A percentile compares a stretch with the other conserved stretches of the same genome.
Evolutionary conservation across 2,329 filamentous ascomycete genomes (phyloP).

Genomic region (Pyrenophora graminea): DNA sequence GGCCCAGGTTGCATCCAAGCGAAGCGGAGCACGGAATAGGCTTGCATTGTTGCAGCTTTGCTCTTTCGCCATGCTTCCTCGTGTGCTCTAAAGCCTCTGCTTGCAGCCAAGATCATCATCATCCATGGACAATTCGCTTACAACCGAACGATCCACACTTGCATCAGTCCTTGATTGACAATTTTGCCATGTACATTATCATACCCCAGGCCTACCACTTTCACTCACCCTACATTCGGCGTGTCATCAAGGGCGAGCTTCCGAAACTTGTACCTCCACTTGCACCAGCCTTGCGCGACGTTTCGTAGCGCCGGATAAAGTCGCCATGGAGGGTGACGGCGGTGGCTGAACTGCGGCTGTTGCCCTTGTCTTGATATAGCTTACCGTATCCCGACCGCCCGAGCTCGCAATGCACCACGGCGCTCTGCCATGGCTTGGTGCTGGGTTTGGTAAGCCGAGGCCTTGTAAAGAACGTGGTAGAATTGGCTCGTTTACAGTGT

Average conservation of each 20-base stretch:
- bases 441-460: conserved; percentile 13
- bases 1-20: conserved; percentile 19
- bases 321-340: conserved; percentile 28
- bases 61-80: conserved; percentile 27
- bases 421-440: conserved; percentile 27
- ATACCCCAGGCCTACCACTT: conserved; percentile 19
- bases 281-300: conserved; percentile 26
- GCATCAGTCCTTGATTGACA: conserved; percentile 7
- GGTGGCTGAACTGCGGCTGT: conserved; percentile 38
- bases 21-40: conserved; percentile 25
- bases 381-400: conserved; percentile 10
- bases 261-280: conserved; percentile 24
- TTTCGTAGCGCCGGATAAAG: conserved; percentile 27
- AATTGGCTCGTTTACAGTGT: neutral
- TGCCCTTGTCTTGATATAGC: conserved; percentile 28
- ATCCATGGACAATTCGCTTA: conserved; percentile 18
- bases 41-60: conserved; percentile 24
- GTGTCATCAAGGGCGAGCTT: conserved; percentile 21
- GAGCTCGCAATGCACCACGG: conserved; percentile 16
- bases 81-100: conserved; percentile 31
- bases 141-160: conserved; percentile 9
- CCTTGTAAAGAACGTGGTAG: neutral
- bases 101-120: conserved; percentile 36
- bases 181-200: conserved; percentile 13
- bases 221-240: conserved; percentile 24